A percentile compares a stretch with the other conserved stretches of the same genome.
phyloP scores from a whole-genome alignment of 2,329 filamentous ascomycete species.

The Pseudopithomyces maydicus region DNA sequence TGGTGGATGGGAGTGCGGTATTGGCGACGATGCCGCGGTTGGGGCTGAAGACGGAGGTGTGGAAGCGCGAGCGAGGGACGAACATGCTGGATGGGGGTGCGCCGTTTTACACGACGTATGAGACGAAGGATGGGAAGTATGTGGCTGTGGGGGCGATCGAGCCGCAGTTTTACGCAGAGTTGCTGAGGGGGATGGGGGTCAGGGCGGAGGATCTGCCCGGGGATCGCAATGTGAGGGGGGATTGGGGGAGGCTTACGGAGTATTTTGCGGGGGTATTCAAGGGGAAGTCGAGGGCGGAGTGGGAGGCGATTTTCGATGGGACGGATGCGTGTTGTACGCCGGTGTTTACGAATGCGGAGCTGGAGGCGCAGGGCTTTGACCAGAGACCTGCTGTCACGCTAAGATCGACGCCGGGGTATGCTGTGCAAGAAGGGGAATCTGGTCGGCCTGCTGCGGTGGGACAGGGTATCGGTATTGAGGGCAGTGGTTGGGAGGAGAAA shows the following conservation, averaged over 20 bases:
- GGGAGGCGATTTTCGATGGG: constrained; percentile 85
- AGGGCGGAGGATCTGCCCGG: constrained; percentile 50
- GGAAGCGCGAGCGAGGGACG: constrained; percentile 67
- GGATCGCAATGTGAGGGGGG: constrained; percentile 62
- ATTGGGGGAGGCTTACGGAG: constrained; percentile 70
- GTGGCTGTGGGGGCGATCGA: constrained; percentile 90
- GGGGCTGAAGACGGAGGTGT: constrained; percentile 65
- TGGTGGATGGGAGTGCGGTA: constrained; percentile 89
- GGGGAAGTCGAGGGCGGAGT: constrained; percentile 72
- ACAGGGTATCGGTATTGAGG: constrained; percentile 68
- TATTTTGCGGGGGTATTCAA: constrained; percentile 70
- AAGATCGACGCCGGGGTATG: constrained; percentile 69
- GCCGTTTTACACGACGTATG: constrained; percentile 89
- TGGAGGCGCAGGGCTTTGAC: constrained; percentile 68
- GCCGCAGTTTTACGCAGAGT: constrained; percentile 76
- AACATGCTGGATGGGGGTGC: constrained; percentile 84
- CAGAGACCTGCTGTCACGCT: constrained; percentile 74
- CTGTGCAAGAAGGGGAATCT: constrained; percentile 58
- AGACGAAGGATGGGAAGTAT: constrained; percentile 76
- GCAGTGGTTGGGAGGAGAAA: constrained; percentile 68
- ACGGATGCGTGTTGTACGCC: constrained; percentile 94
- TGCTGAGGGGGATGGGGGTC: constrained; percentile 72
- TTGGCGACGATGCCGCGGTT: constrained; percentile 79
- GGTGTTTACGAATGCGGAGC: constrained; percentile 75
- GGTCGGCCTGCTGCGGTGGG: constrained; percentile 54